Evolutionary conservation across 495 filamentous ascomycete genomes (phyloP), one percentile per base, ranked within the genome.

Genomic region (Podospora australis): DNA sequence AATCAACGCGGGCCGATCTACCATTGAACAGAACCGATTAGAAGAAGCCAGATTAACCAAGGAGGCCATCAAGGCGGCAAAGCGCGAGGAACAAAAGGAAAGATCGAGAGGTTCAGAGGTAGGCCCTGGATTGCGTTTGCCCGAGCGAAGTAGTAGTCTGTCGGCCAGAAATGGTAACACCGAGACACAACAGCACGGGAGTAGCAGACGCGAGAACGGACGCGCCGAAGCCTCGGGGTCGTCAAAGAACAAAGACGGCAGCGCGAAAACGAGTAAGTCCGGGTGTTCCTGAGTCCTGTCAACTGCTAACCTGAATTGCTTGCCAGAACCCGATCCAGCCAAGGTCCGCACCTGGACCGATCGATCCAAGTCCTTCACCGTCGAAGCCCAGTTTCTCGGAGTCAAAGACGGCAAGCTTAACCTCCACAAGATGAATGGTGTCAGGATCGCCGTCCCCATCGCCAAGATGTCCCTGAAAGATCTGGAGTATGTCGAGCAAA

Each of bases 361-460:
- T 63, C 81, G 94, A 41, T 84, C 87, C 14, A 94, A 89, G 55
- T 87, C 88, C 9, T 99, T 99, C 68, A 96, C 89, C 50, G 92
- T 99, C 48, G 92, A 99, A 47, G 92, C 92, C 8, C 88, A 99
- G 59, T 99, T 96, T 62, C 82, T 97, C 49, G 94, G 90, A 14
- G 72, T 96, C 19, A 84, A 80, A 61, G 92, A 97, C 63, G 88
- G 89, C 38, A 97, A 99, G 71, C 92, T 99, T 52, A 92, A 97
- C 66, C 75, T 99, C 4, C 92, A 99, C 71, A 99, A 99, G 72
- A 73, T 83, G 63, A 99, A 99, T 60, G 92, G 92, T 9, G 88
- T 99, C 40, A 96, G 96, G 65, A 99, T 99, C 66, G 92, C 92
- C 6, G 92, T 99, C 3, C 91, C 92, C 20, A 79, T 96, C 29